phyloP scores from a whole-genome alignment of 2,329 filamentous ascomycete species.

The Didymella sp. region DNA sequence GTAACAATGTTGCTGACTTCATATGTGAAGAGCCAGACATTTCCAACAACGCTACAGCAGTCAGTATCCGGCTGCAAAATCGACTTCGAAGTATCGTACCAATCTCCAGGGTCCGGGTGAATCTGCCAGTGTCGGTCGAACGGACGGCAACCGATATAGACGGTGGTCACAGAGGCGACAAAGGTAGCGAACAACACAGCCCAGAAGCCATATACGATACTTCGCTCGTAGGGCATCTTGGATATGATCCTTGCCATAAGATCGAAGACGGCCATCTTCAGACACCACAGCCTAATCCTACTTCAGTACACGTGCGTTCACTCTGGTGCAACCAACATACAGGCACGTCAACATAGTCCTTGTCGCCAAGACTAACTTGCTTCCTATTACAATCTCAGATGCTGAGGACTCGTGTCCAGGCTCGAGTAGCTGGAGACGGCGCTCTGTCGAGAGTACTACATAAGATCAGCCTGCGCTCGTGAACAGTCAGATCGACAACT shows the following conservation, averaged over 20 bases:
- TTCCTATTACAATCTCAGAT: slow-evolving; percentile 16
- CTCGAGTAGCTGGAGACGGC: slow-evolving; percentile 17
- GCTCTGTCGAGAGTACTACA: slow-evolving; percentile 14
- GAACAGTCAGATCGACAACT: not conserved
- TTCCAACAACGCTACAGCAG: slow-evolving; percentile 22
- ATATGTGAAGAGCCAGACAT: slow-evolving; percentile 31
- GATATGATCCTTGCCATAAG: slow-evolving; percentile 24
- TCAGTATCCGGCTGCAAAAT: not conserved
- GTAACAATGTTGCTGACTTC: slow-evolving; percentile 29
- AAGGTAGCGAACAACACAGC: slow-evolving; percentile 18
- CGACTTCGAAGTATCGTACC: slow-evolving; percentile 13
- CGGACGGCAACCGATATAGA: slow-evolving; percentile 22
- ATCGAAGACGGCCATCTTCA: slow-evolving; percentile 31
- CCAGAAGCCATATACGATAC: slow-evolving; percentile 20
- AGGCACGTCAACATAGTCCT: slow-evolving; percentile 24
- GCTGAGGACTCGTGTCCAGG: slow-evolving; percentile 4
- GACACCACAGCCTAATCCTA: slow-evolving; percentile 23
- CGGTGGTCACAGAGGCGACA: slow-evolving; percentile 23
- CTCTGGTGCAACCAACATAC: slow-evolving; percentile 6
- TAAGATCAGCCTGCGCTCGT: not conserved
- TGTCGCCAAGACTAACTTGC: slow-evolving; percentile 26
- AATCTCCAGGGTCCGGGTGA: slow-evolving; percentile 25
- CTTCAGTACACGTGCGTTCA: not conserved
- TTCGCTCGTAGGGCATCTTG: slow-evolving; percentile 26
- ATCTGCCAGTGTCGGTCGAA: slow-evolving; percentile 27